Conservation (phyloP, 2,329 filamentous ascomycete species). For the Onygena corvina region DNA sequence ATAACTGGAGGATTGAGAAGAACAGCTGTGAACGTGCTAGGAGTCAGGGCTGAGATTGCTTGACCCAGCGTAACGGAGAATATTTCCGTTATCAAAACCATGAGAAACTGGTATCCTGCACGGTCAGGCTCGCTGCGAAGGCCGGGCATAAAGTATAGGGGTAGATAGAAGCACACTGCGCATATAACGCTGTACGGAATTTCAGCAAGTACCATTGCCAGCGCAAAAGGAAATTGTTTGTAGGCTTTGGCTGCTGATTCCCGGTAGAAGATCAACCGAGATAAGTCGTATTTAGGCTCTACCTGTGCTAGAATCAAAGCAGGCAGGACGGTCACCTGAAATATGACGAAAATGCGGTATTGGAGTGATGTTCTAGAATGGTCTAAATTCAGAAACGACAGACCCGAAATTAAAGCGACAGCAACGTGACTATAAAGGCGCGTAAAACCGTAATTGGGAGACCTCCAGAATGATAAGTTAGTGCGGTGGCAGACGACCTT, state of each 20-base stretch:
- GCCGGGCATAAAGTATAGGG: constrained; percentile 73
- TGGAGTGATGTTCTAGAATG: constrained; percentile 65
- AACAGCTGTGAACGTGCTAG: constrained; percentile 55
- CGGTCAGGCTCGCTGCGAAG: constrained; percentile 51
- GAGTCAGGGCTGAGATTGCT: constrained; percentile 62
- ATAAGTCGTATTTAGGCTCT: constrained; percentile 70
- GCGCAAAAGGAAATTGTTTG: constrained; percentile 62
- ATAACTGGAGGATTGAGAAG: constrained; percentile 66
- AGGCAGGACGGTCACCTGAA: constrained; percentile 72
- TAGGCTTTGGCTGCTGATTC: constrained; percentile 82
- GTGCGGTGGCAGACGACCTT: constrained; percentile 60
- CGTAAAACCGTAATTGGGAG: constrained; percentile 80
- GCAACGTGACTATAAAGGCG: constrained; percentile 72
- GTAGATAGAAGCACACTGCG: constrained; percentile 67
- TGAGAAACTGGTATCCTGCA: constrained; percentile 78
- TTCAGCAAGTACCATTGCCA: constrained; percentile 69
- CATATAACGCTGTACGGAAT: constrained; percentile 74
- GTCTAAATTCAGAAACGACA: constrained; percentile 68
- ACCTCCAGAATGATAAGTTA: constrained; percentile 70
- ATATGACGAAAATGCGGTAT: constrained; percentile 79
- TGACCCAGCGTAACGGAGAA: constrained; percentile 75
- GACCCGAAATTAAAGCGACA: constrained; percentile 64
- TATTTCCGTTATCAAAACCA: constrained; percentile 69
- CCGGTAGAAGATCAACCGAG: constrained; percentile 71
- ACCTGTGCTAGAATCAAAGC: constrained; percentile 74